Evolutionary conservation across 345 rosid species (phyloP).

Genomic region (Brassica carinata): DNA sequence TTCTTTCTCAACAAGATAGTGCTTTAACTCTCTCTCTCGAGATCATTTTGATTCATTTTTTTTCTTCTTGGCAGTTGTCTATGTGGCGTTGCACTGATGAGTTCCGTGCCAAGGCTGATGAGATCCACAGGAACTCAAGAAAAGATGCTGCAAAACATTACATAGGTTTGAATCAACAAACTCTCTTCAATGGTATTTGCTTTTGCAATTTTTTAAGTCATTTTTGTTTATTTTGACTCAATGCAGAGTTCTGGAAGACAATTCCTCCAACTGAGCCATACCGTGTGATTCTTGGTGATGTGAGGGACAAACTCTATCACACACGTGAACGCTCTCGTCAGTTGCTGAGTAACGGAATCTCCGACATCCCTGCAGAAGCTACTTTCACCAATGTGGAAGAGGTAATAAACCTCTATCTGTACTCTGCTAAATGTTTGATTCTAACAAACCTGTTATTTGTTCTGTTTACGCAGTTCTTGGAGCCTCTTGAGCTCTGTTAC

Average conservation of each 20-base stretch:
- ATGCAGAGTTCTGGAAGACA: constrained; percentile 90
- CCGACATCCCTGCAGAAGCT: constrained; percentile 84
- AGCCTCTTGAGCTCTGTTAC: constrained; percentile 96
- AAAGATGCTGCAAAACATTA: constrained; percentile 98
- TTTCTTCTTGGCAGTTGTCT: constrained; percentile 65
- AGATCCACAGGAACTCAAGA: constrained; percentile 72
- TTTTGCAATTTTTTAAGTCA: constrained; percentile 35
- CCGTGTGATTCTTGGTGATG: constrained; percentile 90
- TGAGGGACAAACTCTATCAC: constrained; percentile 85
- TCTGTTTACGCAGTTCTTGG: constrained; percentile 70
- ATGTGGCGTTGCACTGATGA: constrained; percentile 99
- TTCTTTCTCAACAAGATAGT: no score
- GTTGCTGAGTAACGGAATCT: constrained; percentile 69
- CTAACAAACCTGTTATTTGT: neutral
- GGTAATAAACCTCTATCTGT: constrained; percentile 37
- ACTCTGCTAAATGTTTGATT: neutral
- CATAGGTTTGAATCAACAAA: constrained; percentile 64
- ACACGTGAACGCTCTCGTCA: constrained; percentile 96
- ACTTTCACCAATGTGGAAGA: constrained; percentile 82
- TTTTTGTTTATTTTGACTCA: neutral
- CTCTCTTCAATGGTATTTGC: neutral
- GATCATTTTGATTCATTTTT: neutral
- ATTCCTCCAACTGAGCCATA: constrained; percentile 89
- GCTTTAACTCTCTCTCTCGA: neutral
- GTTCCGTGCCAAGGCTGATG: constrained; percentile 74